Evolutionary conservation across 1,284 basidiomycete species (phyloP).

Genomic region (Gymnopus androsaceus): DNA sequence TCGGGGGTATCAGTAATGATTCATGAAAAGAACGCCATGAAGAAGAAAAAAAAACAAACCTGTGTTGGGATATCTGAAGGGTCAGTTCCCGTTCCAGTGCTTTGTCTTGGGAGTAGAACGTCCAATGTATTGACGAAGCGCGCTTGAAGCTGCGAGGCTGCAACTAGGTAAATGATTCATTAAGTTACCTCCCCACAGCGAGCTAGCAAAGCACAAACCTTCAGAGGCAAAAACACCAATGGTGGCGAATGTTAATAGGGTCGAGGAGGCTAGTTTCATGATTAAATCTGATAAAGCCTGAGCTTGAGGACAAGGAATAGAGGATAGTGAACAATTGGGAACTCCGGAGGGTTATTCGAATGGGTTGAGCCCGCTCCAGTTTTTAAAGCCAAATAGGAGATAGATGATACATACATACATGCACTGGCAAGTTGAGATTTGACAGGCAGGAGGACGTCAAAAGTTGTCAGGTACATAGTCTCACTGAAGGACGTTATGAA

Average conservation of each 20-base stretch:
- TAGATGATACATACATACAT: no score
- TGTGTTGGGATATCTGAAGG: not conserved
- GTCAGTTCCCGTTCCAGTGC: not conserved
- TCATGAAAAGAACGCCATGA: not conserved
- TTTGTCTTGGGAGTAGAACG: not conserved
- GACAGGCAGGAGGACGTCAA: no score
- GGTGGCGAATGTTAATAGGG: not conserved
- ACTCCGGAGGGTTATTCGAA: no score
- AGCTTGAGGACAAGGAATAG: no score
- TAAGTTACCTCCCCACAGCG: not conserved
- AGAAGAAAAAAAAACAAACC: not conserved
- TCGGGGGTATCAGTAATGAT: constrained; percentile 14
- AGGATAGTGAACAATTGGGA: no score
- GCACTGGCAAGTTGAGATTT: no score
- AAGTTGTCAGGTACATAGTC: no score
- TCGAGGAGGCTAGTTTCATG: not conserved
- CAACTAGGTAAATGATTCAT: not conserved
- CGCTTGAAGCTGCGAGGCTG: not conserved
- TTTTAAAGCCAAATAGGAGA: no score
- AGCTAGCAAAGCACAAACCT: not conserved
- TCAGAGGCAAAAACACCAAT: not conserved
- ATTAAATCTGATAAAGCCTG: not conserved
- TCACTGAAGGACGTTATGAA: no score
- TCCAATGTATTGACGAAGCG: not conserved
- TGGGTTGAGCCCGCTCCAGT: no score